phyloP scores from a whole-genome alignment of 768 basidiomycete species.

The Tylopilus rubrobrunneus region DNA sequence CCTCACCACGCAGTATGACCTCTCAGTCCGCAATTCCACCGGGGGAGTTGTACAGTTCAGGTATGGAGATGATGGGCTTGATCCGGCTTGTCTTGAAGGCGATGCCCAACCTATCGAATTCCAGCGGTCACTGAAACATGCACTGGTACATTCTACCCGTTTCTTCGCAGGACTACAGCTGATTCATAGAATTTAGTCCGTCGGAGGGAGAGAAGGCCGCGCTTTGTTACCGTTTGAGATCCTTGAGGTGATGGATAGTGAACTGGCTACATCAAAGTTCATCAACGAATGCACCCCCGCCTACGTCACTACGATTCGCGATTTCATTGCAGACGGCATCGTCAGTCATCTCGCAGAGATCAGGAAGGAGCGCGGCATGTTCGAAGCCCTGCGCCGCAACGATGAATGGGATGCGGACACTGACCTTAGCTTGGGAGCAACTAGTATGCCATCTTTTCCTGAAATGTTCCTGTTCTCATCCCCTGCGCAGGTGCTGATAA shows the following conservation, averaged over 20 bases:
- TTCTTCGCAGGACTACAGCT: conserved; percentile 3
- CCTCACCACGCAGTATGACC: conserved; percentile 92
- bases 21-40: conserved; percentile 89
- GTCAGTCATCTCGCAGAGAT: conserved; percentile 61
- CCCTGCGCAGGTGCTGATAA: conserved; percentile 53
- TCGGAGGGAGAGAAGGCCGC: conserved; percentile 53
- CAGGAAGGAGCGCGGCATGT: conserved; percentile 75
- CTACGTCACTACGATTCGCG: conserved; percentile 64
- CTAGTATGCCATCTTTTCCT: conserved; percentile 43
- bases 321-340: conserved; percentile 67
- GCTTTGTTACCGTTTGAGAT: conserved; percentile 87
- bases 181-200: conserved; percentile 44
- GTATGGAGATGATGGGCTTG: conserved; percentile 96
- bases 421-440: conserved; percentile 72
- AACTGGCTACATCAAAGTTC: conserved; percentile 56
- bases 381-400: conserved; percentile 69
- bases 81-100: conserved; percentile 94
- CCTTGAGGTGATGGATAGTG: conserved; percentile 61
- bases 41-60: conserved; percentile 96
- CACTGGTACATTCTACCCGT: conserved; percentile 44
- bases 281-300: conserved; percentile 66
- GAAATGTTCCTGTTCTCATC: neutral
- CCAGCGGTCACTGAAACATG: conserved; percentile 81
- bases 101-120: conserved; percentile 94
- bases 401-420: conserved; percentile 77